Evolutionary conservation across 148 eudicot species (phyloP), one percentile per base, ranked within the genome.

Genomic region (Rheum nobile): DNA sequence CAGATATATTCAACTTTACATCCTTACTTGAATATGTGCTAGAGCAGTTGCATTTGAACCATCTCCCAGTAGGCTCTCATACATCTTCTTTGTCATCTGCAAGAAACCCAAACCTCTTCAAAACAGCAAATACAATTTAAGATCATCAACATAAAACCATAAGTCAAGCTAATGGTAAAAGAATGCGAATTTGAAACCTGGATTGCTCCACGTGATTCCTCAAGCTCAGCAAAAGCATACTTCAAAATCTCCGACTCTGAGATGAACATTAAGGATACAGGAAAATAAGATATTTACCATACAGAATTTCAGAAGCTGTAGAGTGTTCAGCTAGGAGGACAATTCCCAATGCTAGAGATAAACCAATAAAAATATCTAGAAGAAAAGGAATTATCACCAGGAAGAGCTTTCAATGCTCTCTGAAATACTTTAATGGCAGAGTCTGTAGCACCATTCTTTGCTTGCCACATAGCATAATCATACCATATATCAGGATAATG

Each of bases 401-500:
- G 99, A 85, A 96, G 96, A 79, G 99, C 99, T 84, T 96, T 92
- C 78, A 92, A 67, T 68, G 97, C 93, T 76, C 97, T 90, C 70
- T 84, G 88, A 75, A 86, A 92, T 77, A 96, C 89, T 85, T 92
- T 96, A 67, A 92, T 75, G 10, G 99, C 96, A 61, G 99, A 80
- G 46, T 96, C 96, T 39, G 83, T 77, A 63, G 99, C 89, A 77
- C 99, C 99, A 84, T 86, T 83, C 86, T 87, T 92, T 67, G 90
- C 94, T 85, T 92, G 97, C 99, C 99, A 96, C 48, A 84, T 85
- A 71, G 97, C 97, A 86, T 92, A 92, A 78, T 96, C 97, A 71
- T 88, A 88, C 99, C 99, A 96, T 83, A 96, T 85, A 80, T 96
- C 99, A 81, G 99, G 99, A 80, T 89, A 96, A 79, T 92, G 99